Evolutionary conservation across 345 rosid species (phyloP).

Genomic region (Syzygium jambos): DNA sequence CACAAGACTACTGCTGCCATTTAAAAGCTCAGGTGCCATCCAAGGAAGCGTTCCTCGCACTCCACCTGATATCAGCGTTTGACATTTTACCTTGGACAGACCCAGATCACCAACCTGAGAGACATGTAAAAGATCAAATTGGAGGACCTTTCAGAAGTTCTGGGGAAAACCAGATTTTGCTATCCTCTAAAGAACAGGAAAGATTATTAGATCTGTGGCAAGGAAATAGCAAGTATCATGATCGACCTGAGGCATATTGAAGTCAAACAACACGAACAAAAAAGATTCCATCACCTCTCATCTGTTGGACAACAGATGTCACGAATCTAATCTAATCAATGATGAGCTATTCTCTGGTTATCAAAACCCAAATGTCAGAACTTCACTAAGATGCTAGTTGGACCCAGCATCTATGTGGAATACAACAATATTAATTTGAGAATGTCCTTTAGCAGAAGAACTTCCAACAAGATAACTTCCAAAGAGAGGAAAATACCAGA

Average conservation of each 20-base stretch:
- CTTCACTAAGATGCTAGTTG: neutral
- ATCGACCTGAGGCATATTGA: neutral
- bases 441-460: neutral
- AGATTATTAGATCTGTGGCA: neutral
- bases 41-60: constrained; percentile 66
- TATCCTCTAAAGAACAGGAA: neutral
- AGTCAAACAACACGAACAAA: neutral
- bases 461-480: neutral
- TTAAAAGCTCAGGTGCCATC: constrained; percentile 66
- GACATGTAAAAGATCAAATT: neutral
- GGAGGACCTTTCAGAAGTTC: neutral
- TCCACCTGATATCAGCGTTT: constrained; percentile 58
- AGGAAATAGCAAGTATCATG: neutral
- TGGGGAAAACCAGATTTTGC: neutral
- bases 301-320: neutral
- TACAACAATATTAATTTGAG: neutral
- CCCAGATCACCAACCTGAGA: constrained; percentile 57
- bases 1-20: constrained; percentile 57
- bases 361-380: neutral
- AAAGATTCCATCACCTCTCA: neutral
- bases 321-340: neutral
- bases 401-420: neutral
- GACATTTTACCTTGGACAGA: constrained; percentile 56
- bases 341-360: neutral
- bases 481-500: neutral